Evolutionary conservation across 768 basidiomycete species (phyloP).

Genomic region (Macrolepiota dolichaula): DNA sequence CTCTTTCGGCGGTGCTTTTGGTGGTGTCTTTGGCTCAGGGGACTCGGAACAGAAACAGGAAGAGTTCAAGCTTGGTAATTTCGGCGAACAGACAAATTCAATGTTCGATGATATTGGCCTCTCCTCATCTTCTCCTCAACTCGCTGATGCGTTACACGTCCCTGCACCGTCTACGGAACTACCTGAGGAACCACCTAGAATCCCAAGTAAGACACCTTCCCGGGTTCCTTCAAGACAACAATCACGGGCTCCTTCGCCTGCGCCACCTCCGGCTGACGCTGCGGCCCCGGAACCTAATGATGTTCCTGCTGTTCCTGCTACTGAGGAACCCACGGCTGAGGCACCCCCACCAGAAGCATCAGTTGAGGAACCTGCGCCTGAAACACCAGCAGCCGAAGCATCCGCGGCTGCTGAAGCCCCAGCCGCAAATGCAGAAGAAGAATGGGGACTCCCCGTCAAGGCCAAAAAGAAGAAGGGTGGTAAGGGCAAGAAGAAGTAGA

Average conservation of each 20-base stretch:
- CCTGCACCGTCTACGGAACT: neutral
- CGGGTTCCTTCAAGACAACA: neutral
- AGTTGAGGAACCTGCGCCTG: neutral
- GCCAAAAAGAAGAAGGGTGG: constrained; percentile 22
- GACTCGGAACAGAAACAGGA: neutral
- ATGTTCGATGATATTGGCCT: neutral
- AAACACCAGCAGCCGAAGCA: neutral
- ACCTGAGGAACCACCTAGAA: neutral
- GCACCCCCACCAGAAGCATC: neutral
- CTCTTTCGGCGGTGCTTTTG: constrained; percentile 5
- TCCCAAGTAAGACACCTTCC: neutral
- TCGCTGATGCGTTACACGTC: neutral
- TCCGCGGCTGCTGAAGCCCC: constrained; percentile 1
- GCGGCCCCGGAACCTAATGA: neutral
- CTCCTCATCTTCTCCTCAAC: neutral
- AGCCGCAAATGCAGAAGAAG: constrained; percentile 7
- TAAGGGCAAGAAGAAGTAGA: constrained; percentile 7
- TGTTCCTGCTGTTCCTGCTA: neutral
- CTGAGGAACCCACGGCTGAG: neutral
- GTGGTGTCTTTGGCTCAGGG: neutral
- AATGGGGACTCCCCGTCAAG: constrained; percentile 13
- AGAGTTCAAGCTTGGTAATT: neutral
- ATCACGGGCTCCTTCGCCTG: neutral
- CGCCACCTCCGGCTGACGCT: neutral
- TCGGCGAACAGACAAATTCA: neutral